Evolutionary conservation across 306 rosid species (phyloP), one percentile per base, ranked within the genome.

Genomic region (Inga leiocalycina): DNA sequence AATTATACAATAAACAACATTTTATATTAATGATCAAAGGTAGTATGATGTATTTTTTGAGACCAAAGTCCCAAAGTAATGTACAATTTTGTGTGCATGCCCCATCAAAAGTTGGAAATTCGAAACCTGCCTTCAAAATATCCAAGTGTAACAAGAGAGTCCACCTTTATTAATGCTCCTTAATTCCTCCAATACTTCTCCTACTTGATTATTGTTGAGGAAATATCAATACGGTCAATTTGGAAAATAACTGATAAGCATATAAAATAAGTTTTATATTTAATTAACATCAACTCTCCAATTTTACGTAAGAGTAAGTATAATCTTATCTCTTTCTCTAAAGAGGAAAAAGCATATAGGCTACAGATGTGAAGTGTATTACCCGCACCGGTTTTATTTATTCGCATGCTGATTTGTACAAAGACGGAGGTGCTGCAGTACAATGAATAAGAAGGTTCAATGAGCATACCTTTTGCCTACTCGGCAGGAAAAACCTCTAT

Each of bases 351-450:
- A 13, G 70, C 10, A 64, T 4, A 41, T 0, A 4, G 41, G 20
- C 19, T 64, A 5, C 3, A 17, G 70, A 65, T 65, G 34, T 32
- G 44, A 72, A 66, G 59, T 57, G 41, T 52, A 65, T 22, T 51
- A 79, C 49, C 44, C 39, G 45, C 44, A 10, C 62, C 48, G 54
- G 61, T 83, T 72, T 85, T 85, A 88, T 85, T 85, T 71, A 44
- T 85, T 71, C 74, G 61, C 76, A 35, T 73, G 41, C 70, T 78
- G 30, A 75, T 79, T 72, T 87, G 87, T 88, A 88, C 87, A 87
- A 49, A 49, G 45, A 83, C 35, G 81, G 37, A 49, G 67, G 56
- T 59, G 56, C 70, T 83, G 79, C 74, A 64, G 78, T 77, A 81
- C 88, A 84, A 68, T 77, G 83, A 84, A 74, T 57, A 72, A 78